phyloP scores from a whole-genome alignment of 352 stramenopile species.

The Phytophthora foliorum region DNA sequence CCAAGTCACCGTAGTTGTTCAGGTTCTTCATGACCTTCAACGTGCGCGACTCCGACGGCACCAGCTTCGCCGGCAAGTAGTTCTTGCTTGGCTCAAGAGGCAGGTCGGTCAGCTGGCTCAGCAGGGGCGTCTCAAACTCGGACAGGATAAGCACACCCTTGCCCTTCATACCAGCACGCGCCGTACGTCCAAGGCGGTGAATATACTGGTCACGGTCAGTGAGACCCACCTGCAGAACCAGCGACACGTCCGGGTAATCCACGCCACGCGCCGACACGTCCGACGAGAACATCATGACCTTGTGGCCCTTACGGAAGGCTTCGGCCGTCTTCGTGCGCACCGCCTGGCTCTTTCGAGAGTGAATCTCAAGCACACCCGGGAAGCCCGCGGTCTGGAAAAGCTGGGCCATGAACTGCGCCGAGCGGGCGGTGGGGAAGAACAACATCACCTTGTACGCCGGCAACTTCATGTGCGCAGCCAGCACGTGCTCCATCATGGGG shows the following conservation, averaged over 20 bases:
- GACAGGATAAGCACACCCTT: conserved; percentile 85
- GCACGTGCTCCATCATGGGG: conserved; percentile 66
- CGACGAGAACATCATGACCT: conserved; percentile 94
- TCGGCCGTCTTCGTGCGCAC: conserved; percentile 90
- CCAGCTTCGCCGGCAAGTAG: conserved; percentile 24
- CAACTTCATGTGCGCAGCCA: conserved; percentile 80
- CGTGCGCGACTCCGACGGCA: conserved; percentile 30
- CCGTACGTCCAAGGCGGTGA: conserved; percentile 95
- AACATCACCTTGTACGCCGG: conserved; percentile 96
- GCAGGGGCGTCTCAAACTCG: conserved; percentile 84
- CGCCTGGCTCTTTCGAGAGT: conserved; percentile 96
- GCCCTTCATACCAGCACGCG: conserved; percentile 88
- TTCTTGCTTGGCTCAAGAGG: conserved; percentile 52
- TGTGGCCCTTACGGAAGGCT: conserved; percentile 89
- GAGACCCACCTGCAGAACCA: conserved; percentile 87
- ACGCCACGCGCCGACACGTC: conserved; percentile 96
- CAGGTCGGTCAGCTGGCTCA: conserved; percentile 78
- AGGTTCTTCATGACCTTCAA: conserved; percentile 50
- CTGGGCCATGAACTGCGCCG: conserved; percentile 91
- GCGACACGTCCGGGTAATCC: conserved; percentile 96
- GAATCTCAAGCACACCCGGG: conserved; percentile 93
- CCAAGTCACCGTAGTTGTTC: conserved; percentile 60
- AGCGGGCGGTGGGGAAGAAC: conserved; percentile 94
- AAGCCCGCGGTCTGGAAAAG: conserved; percentile 87
- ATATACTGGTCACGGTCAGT: conserved; percentile 96